phyloP scores from a whole-genome alignment of 2,329 filamentous ascomycete genomes.

The Escovopsis sp. region DNA sequence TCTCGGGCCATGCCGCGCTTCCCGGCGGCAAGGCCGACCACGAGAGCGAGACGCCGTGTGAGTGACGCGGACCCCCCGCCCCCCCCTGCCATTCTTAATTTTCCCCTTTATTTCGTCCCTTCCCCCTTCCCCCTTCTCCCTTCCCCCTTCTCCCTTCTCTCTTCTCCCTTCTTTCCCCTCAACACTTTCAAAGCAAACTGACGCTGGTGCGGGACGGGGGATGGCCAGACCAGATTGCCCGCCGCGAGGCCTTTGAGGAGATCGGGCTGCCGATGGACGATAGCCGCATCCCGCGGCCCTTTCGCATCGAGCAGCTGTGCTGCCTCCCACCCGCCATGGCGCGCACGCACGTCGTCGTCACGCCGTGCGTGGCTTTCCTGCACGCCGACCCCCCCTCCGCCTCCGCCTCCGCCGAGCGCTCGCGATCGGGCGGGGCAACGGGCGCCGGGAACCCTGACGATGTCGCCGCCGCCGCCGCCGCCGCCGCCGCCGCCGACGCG shows the following conservation, averaged over 20 bases:
- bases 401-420: slow-evolving; percentile 20
- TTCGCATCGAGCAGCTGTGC: slow-evolving; percentile 77
- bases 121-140: too few species aligned
- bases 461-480: slow-evolving; percentile 27
- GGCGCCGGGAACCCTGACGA: too few species aligned
- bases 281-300: slow-evolving; percentile 54
- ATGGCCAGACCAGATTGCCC: slow-evolving; percentile 57
- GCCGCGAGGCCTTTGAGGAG: slow-evolving; percentile 83
- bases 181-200: too few species aligned
- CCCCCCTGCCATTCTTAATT: not conserved
- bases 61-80: not conserved
- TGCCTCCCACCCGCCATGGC: slow-evolving; percentile 65
- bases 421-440: too few species aligned
- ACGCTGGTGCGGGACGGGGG: slow-evolving; percentile 6
- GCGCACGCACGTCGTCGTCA: slow-evolving; percentile 57
- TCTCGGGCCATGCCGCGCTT: slow-evolving; percentile 77
- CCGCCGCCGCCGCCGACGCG: slow-evolving; percentile 19
- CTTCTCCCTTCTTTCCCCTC: too few species aligned
- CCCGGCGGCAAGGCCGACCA: slow-evolving; percentile 62
- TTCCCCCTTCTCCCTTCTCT: too few species aligned
- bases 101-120: not conserved
- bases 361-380: slow-evolving; percentile 65
- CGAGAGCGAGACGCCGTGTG: slow-evolving; percentile 45
- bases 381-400: slow-evolving; percentile 36
- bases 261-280: slow-evolving; percentile 73